Percentiles rank a stretch among this genome's conserved stretches.
phyloP scores from a whole-genome alignment of 495 filamentous ascomycete species.

The Neurospora tetraspora region DNA sequence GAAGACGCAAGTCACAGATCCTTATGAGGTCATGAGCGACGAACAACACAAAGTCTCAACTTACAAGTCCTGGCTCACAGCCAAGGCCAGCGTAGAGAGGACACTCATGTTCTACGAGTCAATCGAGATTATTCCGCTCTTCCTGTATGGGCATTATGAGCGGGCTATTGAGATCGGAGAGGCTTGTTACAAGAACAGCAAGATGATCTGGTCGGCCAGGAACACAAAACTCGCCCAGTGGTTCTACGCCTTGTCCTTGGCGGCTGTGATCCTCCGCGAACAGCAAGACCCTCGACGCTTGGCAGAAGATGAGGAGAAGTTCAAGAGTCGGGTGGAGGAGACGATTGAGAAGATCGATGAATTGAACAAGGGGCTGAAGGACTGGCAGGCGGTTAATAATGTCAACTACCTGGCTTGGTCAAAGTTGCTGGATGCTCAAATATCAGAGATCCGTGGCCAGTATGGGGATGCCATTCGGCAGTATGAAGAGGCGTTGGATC shows the following conservation, averaged over 20 bases:
- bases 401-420: conserved; percentile 77
- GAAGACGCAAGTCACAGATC: conserved; percentile 53
- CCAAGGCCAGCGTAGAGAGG: conserved; percentile 33
- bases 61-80: conserved; percentile 52
- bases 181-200: conserved; percentile 45
- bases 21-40: conserved; percentile 59
- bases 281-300: conserved; percentile 41
- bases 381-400: conserved; percentile 56
- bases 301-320: conserved; percentile 27
- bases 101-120: conserved; percentile 64
- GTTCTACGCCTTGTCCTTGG: conserved; percentile 58
- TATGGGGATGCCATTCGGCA: conserved; percentile 50
- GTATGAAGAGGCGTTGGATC: conserved; percentile 72
- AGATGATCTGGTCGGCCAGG: conserved; percentile 63
- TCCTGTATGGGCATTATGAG: conserved; percentile 63
- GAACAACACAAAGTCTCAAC: conserved; percentile 51
- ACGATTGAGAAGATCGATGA: conserved; percentile 46
- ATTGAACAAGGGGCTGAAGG: conserved; percentile 49
- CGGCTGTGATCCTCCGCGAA: conserved; percentile 52
- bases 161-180: conserved; percentile 59
- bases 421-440: conserved; percentile 60
- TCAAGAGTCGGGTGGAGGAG: conserved; percentile 45
- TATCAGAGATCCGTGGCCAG: conserved; percentile 54
- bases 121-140: conserved; percentile 61
- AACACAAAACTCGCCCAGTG: conserved; percentile 54